These are phyloP conservation scores for Ceratorhiza oryzae-sativae DNA, from an alignment of 1,284 basidiomycete species.

Conservation along the genomic window DNA sequence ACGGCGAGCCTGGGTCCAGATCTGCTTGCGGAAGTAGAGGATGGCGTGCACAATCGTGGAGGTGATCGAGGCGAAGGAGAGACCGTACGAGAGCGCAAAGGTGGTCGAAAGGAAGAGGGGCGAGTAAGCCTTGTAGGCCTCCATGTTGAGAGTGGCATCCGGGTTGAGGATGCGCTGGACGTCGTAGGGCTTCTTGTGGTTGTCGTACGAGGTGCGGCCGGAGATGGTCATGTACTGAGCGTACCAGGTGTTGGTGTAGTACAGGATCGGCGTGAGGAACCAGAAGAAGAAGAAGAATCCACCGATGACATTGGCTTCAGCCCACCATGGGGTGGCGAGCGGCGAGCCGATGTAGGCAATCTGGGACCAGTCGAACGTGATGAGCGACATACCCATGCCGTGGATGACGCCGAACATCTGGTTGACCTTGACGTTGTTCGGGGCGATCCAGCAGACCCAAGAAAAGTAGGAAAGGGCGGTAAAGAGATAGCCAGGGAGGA, in stretches of 20 bases:
- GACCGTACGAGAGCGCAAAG: conserved; percentile 72
- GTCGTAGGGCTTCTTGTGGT: conserved; percentile 72
- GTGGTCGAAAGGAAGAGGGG: conserved; percentile 80
- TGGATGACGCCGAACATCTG: conserved; percentile 80
- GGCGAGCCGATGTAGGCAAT: conserved; percentile 61
- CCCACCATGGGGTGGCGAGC: conserved; percentile 64
- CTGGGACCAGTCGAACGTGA: conserved; percentile 66
- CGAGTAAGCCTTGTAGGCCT: conserved; percentile 79
- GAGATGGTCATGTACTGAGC: conserved; percentile 63
- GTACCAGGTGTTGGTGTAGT: conserved; percentile 59
- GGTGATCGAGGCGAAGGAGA: conserved; percentile 74
- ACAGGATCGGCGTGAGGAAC: conserved; percentile 73
- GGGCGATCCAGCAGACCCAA: conserved; percentile 81
- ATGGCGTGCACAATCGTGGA: conserved; percentile 76
- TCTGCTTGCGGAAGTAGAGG: conserved; percentile 79
- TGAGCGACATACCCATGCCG: conserved; percentile 52
- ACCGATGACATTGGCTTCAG: conserved; percentile 74
- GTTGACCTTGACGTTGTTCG: conserved; percentile 61
- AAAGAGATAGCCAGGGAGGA: conserved; percentile 76
- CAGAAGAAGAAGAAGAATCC: conserved; percentile 83
- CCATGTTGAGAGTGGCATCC: conserved; percentile 64
- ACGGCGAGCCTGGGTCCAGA: conserved; percentile 65
- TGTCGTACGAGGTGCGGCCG: conserved; percentile 64
- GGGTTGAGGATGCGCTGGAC: conserved; percentile 68
- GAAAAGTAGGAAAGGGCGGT: conserved; percentile 72